These are phyloP conservation scores for Ligustrum vulgare DNA, from an alignment of 257 asterid species.

Conservation along the genomic window DNA sequence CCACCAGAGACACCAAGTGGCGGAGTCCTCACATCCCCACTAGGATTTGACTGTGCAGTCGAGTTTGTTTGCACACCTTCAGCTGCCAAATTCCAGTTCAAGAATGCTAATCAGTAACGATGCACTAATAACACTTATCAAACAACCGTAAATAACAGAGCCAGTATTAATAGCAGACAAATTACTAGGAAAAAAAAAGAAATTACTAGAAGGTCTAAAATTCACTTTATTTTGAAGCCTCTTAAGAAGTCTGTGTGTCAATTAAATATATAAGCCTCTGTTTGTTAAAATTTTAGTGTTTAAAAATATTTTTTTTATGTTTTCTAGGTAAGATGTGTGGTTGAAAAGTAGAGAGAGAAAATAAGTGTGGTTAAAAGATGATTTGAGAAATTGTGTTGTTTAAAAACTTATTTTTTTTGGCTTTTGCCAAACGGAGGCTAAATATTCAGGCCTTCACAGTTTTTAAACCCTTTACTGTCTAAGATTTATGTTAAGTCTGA, in stretches of 20 bases:
- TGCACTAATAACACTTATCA: neutral
- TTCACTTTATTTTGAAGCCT: neutral
- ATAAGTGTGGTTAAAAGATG: too few species aligned
- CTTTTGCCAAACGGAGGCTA: too few species aligned
- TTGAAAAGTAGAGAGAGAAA: too few species aligned
- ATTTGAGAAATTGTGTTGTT: too few species aligned
- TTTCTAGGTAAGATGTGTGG: too few species aligned
- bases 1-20: conserved; percentile 45
- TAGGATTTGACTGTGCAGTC: conserved; percentile 35
- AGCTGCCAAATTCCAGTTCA: conserved; percentile 33
- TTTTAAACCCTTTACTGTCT: neutral
- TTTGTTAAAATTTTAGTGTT: too few species aligned
- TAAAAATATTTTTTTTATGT: too few species aligned
- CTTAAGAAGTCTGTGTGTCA: neutral
- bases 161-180: neutral
- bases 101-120: neutral
- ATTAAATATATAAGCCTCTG: neutral
- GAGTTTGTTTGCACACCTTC: conserved; percentile 43
- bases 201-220: neutral
- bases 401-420: too few species aligned
- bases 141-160: neutral
- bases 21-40: conserved; percentile 35
- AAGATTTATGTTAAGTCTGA: neutral
- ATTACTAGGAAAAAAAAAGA: too few species aligned
- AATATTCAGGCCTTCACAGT: neutral